Evolutionary conservation across 495 filamentous ascomycete genomes (phyloP).

Genomic region (Penicillium maclennaniae): DNA sequence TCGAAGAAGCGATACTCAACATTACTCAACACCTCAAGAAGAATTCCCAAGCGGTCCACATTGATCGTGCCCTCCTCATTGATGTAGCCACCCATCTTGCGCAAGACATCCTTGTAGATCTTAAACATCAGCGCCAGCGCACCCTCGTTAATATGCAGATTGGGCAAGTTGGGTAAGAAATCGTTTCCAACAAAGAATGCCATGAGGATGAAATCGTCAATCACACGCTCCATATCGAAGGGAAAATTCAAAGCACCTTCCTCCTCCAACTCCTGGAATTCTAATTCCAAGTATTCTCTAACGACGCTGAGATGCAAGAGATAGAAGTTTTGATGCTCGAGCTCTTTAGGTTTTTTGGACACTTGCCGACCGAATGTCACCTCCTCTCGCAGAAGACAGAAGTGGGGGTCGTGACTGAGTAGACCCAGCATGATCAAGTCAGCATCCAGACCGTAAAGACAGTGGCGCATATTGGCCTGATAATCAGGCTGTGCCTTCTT

Average conservation of each 20-base stretch:
- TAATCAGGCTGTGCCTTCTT: conserved; percentile 93
- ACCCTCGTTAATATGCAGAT: conserved; percentile 97
- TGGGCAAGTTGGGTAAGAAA: conserved; percentile 94
- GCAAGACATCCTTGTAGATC: conserved; percentile 87
- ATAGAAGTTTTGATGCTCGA: conserved; percentile 99
- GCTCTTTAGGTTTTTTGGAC: conserved; percentile 84
- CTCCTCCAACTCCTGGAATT: conserved; percentile 89
- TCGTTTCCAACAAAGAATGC: conserved; percentile 99
- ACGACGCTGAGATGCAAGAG: conserved; percentile 96
- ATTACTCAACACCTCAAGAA: conserved; percentile 77
- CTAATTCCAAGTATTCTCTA: conserved; percentile 91
- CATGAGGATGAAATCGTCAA: conserved; percentile 99
- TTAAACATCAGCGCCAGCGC: conserved; percentile 95
- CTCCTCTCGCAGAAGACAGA: conserved; percentile 94
- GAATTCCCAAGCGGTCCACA: conserved; percentile 66
- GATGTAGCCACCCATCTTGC: conserved; percentile 88
- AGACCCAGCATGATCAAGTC: conserved; percentile 98
- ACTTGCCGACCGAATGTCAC: conserved; percentile 90
- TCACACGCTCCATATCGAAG: conserved; percentile 93
- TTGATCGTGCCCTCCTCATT: conserved; percentile 94
- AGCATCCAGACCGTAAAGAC: conserved; percentile 94
- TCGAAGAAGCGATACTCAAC: conserved; percentile 93
- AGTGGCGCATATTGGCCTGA: conserved; percentile 93
- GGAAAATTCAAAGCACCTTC: conserved; percentile 69
- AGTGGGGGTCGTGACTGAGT: conserved; percentile 96